Base-by-base conservation (phyloP, 768 basidiomycete species). In the Tephrocybe sp. region DNA sequence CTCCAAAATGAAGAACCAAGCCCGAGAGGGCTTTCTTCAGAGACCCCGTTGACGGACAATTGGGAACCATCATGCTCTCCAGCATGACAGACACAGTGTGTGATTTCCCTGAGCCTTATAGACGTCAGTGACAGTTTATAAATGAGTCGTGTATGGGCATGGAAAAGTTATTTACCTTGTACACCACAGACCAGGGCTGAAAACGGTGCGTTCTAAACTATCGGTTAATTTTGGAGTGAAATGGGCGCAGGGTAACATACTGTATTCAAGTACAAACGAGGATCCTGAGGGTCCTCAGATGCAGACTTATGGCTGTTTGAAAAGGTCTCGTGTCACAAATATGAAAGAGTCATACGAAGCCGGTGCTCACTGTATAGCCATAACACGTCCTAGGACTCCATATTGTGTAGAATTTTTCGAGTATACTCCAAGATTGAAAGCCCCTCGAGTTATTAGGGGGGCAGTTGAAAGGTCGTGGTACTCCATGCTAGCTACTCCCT, bases 181-280 rank as follows among this genome's bases (percentile, higher is more conserved):
- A 87, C 86, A 0, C 86, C 86, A 45, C 86, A 89, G 2, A 88
- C 76, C n/a, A 88, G 58, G 0, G 86, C 82, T 0, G 87, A 88
- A 57, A 87, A 84, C 0, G 86, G 87, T 0, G 86, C 74, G 58
- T 87, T 88, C 86, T 87, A 50, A 13, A 9, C n/a, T 12, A 27
- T 22, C 34, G 29, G 25, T 27, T 9, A 22, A 44, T 37, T 23
- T 23, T 29, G 29, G 51, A 33, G 15, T 49, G 15, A 27, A 47
- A 24, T 22, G 29, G 15, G 33, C 8, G 19, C 13, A n/a, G 40
- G 8, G 13, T 23, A 13, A 31, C 45, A 42, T 70, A 84, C 86
- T 1, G 84, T 86, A 57, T 88, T 88, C 9, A 88, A 59, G 56
- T 88, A 88, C 0, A 88, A 47, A 0, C 86, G 71, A 2, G 69